Conservation (phyloP, 805 yeast genomes). For the Candida ulmi region DNA sequence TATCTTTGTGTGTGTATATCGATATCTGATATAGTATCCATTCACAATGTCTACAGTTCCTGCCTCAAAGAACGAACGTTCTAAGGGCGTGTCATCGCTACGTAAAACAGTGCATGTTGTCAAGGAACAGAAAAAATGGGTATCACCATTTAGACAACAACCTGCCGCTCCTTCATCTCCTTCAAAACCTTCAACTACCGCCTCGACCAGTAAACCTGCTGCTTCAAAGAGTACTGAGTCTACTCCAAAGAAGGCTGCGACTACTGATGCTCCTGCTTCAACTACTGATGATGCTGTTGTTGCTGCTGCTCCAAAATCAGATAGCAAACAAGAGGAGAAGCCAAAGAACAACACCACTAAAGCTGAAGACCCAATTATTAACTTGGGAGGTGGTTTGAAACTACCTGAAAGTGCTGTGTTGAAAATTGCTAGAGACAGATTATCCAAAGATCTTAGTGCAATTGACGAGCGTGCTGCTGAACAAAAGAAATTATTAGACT, state of each 20-base stretch:
- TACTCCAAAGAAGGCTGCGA: not conserved
- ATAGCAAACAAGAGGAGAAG: not conserved
- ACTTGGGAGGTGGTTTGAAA: conserved; percentile 25
- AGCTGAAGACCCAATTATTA: conserved; percentile 18
- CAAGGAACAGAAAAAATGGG: conserved; percentile 22
- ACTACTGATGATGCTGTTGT: not conserved
- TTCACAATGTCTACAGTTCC: not conserved
- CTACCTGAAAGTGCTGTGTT: conserved; percentile 21
- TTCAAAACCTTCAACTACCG: not conserved
- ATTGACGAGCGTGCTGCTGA: conserved; percentile 21
- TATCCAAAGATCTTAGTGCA: conserved; percentile 14
- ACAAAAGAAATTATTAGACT: conserved; percentile 18
- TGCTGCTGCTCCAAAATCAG: not conserved
- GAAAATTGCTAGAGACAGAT: conserved; percentile 20
- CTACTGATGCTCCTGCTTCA: conserved; percentile 1
- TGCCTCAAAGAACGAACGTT: not conserved
- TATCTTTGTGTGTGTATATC: too few relatives aligned
- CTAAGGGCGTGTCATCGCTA: conserved; percentile 6
- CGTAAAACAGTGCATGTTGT: conserved; percentile 17
- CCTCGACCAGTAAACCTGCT: not conserved
- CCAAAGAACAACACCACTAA: conserved; percentile 6
- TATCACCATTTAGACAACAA: conserved; percentile 23
- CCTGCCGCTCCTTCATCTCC: not conserved
- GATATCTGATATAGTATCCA: too few relatives aligned
- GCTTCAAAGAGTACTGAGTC: conserved; percentile 1